These are phyloP conservation scores for Phalaenopsis equestris DNA, from an alignment of 106 monocot genomes.

Conservation along the genomic window DNA sequence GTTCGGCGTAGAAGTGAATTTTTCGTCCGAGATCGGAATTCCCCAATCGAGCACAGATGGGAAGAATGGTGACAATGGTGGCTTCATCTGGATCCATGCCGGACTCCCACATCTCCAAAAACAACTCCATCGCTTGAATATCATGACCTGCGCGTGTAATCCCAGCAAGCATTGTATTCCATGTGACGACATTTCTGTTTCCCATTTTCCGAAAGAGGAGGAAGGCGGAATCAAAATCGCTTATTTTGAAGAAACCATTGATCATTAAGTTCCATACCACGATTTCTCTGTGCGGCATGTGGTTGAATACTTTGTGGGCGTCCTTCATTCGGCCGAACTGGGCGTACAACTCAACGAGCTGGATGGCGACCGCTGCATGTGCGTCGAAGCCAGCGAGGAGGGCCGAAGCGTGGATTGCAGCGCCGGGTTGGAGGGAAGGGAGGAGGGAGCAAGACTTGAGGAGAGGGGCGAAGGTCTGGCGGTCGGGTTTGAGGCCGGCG, in stretches of 20 bases:
- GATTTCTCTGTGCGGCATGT: constrained; percentile 46
- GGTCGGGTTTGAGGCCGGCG: background rate
- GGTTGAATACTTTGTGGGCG: constrained; percentile 39
- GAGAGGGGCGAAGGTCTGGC: constrained; percentile 15
- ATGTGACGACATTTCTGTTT: background rate
- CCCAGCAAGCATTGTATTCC: constrained; percentile 8
- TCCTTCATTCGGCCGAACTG: background rate
- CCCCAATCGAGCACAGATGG: constrained; percentile 5
- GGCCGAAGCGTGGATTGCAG: constrained; percentile 6
- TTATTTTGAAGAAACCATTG: constrained; percentile 1
- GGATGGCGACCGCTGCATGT: constrained; percentile 8
- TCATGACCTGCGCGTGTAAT: background rate
- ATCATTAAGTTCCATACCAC: constrained; percentile 22
- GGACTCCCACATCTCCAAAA: constrained; percentile 2
- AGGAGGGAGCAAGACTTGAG: constrained; percentile 13
- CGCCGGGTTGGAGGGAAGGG: constrained; percentile 3
- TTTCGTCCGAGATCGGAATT: constrained; percentile 24
- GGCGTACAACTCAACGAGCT: constrained; percentile 9
- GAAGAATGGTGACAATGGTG: constrained; percentile 1
- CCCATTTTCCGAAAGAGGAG: background rate
- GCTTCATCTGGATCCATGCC: constrained; percentile 5
- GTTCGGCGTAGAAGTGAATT: constrained; percentile 38
- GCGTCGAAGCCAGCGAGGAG: constrained; percentile 6
- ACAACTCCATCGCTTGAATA: background rate
- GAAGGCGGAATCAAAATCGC: background rate